phyloP scores from a whole-genome alignment of 75 land plant species.

The Selaginella moellendorffii region DNA sequence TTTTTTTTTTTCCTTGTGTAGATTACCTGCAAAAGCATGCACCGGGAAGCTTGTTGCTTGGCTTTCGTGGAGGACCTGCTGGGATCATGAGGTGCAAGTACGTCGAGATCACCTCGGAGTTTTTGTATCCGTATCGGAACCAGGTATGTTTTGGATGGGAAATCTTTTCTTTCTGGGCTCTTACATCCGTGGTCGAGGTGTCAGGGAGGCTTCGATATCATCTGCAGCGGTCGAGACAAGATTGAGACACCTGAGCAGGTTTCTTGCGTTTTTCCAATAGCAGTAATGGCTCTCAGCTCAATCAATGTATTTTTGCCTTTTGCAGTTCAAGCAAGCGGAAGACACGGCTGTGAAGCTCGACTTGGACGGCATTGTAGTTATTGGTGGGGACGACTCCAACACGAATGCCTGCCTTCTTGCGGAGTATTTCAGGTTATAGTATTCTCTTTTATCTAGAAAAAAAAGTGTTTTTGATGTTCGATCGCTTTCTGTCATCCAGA shows the following conservation, averaged over 20 bases:
- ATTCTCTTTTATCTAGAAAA: neutral
- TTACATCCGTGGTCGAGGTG: neutral
- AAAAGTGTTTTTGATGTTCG: neutral
- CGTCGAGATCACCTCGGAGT: constrained; percentile 55
- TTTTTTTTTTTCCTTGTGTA: constrained; percentile 12
- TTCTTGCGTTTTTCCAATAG: neutral
- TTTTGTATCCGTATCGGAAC: constrained; percentile 80
- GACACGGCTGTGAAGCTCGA: constrained; percentile 76
- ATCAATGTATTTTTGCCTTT: neutral
- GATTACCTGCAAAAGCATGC: constrained; percentile 68
- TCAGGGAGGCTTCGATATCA: constrained; percentile 97
- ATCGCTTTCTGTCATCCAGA: constrained; percentile 20
- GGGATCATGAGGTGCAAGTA: constrained; percentile 90
- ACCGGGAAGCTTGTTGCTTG: constrained; percentile 62
- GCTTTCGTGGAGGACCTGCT: constrained; percentile 91
- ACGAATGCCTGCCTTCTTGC: constrained; percentile 96
- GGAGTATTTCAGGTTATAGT: constrained; percentile 57
- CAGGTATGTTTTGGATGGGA: constrained; percentile 35
- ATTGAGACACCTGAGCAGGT: constrained; percentile 99
- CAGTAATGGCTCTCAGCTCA: neutral
- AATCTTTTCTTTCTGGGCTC: neutral
- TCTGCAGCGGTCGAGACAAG: constrained; percentile 94
- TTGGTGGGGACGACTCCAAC: constrained; percentile 97
- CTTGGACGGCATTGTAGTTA: constrained; percentile 87
- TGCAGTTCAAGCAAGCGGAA: constrained; percentile 89